Percentiles rank a stretch among this genome's conserved stretches.
phyloP scores from a whole-genome alignment of 345 rosid species.

The Melastoma malabathricum region DNA sequence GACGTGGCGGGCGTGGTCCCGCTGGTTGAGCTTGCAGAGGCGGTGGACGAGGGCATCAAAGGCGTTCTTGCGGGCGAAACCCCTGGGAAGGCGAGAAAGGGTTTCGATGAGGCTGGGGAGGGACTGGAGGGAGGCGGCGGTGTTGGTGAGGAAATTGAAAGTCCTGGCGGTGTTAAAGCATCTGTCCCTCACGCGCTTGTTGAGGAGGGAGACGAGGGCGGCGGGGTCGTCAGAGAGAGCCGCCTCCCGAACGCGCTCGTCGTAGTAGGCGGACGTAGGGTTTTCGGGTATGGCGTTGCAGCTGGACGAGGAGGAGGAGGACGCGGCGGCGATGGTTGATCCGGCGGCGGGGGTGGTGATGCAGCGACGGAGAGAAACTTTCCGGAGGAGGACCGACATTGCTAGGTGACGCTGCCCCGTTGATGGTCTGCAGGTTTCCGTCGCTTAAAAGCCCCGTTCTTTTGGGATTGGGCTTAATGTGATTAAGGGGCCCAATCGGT shows the following conservation, averaged over 20 bases:
- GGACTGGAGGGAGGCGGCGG: slow-evolving; percentile 22
- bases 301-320: slow-evolving; percentile 14
- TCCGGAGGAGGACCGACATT: neutral
- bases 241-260: slow-evolving; percentile 34
- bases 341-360: slow-evolving; percentile 6
- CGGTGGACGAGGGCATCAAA: slow-evolving; percentile 46
- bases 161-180: slow-evolving; percentile 52
- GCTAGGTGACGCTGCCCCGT: too few relatives aligned
- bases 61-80: slow-evolving; percentile 37
- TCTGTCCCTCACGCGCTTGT: slow-evolving; percentile 37
- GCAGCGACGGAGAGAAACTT: slow-evolving; percentile 5
- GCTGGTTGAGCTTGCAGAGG: slow-evolving; percentile 35
- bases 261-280: slow-evolving; percentile 45
- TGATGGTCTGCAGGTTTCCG: too few relatives aligned
- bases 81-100: slow-evolving; percentile 34
- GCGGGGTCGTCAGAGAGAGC: slow-evolving; percentile 39
- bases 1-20: slow-evolving; percentile 27
- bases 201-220: slow-evolving; percentile 38
- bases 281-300: slow-evolving; percentile 13
- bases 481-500: too few relatives aligned
- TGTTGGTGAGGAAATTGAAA: slow-evolving; percentile 50
- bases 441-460: too few relatives aligned
- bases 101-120: slow-evolving; percentile 31
- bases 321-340: slow-evolving; percentile 9
- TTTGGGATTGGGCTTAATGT: too few relatives aligned